phyloP scores from a whole-genome alignment of 2,329 filamentous ascomycete species.

The Paradendryphiella salina region DNA sequence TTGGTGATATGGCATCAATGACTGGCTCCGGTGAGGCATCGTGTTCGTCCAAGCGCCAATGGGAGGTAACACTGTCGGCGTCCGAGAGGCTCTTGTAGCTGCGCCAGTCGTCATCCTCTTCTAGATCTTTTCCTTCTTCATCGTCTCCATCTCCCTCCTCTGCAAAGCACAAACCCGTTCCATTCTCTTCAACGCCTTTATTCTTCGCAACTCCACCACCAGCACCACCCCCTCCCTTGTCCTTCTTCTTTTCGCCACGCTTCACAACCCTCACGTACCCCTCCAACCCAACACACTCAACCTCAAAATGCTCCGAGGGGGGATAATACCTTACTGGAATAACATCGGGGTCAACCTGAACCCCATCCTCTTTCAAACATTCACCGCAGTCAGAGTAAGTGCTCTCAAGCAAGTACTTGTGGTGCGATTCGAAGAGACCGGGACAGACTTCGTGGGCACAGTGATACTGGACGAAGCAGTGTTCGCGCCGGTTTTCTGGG shows the following conservation, averaged over 20 bases:
- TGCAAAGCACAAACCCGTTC: not conserved
- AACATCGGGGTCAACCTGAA: not conserved
- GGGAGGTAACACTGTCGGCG: not conserved
- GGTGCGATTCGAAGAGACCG: not conserved
- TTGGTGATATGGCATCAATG: too few relatives aligned
- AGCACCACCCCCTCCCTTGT: too few relatives aligned
- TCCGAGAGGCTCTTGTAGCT: constrained; percentile 5
- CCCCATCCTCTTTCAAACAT: not conserved
- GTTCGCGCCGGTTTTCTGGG: not conserved
- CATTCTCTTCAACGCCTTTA: not conserved
- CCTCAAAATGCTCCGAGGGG: not conserved
- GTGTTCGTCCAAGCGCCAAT: constrained; percentile 1
- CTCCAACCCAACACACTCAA: not conserved
- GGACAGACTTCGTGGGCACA: constrained; percentile 11
- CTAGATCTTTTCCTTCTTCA: not conserved
- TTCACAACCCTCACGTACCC: not conserved
- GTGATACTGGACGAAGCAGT: not conserved
- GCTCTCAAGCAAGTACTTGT: constrained; percentile 7
- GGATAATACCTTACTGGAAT: not conserved
- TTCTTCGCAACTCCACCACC: not conserved
- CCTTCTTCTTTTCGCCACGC: too few relatives aligned
- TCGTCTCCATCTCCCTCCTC: not conserved
- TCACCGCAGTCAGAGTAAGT: not conserved
- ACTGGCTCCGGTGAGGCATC: not conserved
- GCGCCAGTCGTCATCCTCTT: not conserved